Evolutionary conservation across 371 early-diverging fungal species (phyloP).

Genomic region (Basidiobolus meristosporus): DNA sequence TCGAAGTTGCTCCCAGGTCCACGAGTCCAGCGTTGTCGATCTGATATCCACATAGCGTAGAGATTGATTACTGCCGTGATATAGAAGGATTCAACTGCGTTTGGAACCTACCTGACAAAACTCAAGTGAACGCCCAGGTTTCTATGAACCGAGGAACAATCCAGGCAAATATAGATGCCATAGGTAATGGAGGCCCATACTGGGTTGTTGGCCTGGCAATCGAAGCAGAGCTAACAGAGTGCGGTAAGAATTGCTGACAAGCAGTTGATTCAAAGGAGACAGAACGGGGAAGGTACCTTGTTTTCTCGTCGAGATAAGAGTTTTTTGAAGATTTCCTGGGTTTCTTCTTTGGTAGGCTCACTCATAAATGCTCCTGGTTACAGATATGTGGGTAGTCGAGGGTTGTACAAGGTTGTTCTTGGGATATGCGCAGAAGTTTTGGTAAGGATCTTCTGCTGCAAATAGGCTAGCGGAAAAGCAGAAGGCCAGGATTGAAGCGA

Average conservation of each 20-base stretch:
- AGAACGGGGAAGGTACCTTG: slow-evolving; percentile 27
- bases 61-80: too few species aligned
- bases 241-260: not conserved
- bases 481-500: too few species aligned
- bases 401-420: too few species aligned
- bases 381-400: too few species aligned
- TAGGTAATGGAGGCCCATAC: slow-evolving; percentile 94
- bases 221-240: slow-evolving; percentile 25
- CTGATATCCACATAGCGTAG: too few species aligned
- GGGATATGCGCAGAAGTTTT: too few species aligned
- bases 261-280: not conserved
- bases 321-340: slow-evolving; percentile 57
- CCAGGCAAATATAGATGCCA: slow-evolving; percentile 96
- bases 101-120: slow-evolving; percentile 77
- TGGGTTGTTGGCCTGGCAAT: slow-evolving; percentile 91
- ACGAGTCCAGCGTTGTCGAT: slow-evolving; percentile 73
- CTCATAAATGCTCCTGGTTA: too few species aligned
- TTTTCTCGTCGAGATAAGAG: slow-evolving; percentile 54
- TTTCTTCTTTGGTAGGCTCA: slow-evolving; percentile 58
- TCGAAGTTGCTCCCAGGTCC: slow-evolving; percentile 88
- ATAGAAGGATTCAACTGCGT: slow-evolving; percentile 78
- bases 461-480: too few species aligned
- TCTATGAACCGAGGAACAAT: slow-evolving; percentile 91
- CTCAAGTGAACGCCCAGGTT: slow-evolving; percentile 91
- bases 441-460: too few species aligned